phyloP scores from a whole-genome alignment of 2,329 filamentous ascomycete genomes.

The Piedraia hortae region DNA sequence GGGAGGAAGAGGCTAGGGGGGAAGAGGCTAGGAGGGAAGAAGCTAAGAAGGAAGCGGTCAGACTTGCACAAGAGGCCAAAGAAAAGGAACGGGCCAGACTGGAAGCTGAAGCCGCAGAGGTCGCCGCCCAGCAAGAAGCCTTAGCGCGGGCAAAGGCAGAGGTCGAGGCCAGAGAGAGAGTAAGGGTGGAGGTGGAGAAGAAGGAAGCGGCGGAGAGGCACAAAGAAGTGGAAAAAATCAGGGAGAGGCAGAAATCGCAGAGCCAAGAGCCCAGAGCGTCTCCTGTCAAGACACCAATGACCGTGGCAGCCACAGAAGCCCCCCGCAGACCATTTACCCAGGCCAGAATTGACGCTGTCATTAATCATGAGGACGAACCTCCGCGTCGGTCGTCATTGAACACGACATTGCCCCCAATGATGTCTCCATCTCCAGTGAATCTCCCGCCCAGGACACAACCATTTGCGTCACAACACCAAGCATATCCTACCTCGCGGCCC shows the following conservation, averaged over 20 bases:
- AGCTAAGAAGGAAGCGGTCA: too few relatives aligned
- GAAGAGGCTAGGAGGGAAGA: too few relatives aligned
- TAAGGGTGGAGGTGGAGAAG: constrained; percentile 29
- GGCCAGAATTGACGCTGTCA: constrained; percentile 13
- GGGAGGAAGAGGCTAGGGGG: too few relatives aligned
- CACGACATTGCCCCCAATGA: constrained; percentile 12
- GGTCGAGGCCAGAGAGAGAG: too few relatives aligned
- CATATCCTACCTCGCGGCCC: constrained; percentile 10
- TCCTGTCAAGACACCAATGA: constrained; percentile 7
- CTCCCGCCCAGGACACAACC: too few relatives aligned
- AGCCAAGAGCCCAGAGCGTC: constrained; percentile 2
- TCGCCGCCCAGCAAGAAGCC: too few relatives aligned
- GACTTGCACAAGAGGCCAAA: too few relatives aligned
- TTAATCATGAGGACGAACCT: constrained; percentile 13
- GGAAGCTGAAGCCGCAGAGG: too few relatives aligned
- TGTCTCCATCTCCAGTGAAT: constrained; percentile 12
- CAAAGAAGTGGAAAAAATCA: constrained; percentile 14
- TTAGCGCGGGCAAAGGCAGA: too few relatives aligned
- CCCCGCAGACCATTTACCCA: constrained; percentile 8
- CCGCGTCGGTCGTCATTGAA: constrained; percentile 10
- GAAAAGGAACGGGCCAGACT: too few relatives aligned
- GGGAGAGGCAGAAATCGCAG: too few relatives aligned
- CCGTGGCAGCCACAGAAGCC: constrained; percentile 2
- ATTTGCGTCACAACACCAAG: too few relatives aligned
- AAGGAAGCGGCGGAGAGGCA: constrained; percentile 35